Evolutionary conservation across 441 rosid genomes (phyloP).

Genomic region (Pelargonium fulgidum): DNA sequence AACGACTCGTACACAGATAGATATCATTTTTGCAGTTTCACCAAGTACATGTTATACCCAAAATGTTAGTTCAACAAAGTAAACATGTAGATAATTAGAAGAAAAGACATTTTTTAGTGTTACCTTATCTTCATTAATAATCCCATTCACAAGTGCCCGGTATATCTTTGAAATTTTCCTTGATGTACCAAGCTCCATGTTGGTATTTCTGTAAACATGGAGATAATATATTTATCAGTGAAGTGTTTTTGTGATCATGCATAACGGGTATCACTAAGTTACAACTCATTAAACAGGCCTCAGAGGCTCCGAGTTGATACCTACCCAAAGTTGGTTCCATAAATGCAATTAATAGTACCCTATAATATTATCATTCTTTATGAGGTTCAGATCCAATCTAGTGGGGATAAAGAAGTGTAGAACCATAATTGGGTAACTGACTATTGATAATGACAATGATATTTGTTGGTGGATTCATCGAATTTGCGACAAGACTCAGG

Average conservation of each 20-base stretch:
- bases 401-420: constrained; percentile 1
- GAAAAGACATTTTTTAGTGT: constrained; percentile 5
- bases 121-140: constrained; percentile 62
- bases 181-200: constrained; percentile 25
- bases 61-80: background rate
- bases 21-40: constrained; percentile 12
- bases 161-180: constrained; percentile 71
- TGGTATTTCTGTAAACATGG: constrained; percentile 27
- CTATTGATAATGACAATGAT: background rate
- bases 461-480: background rate
- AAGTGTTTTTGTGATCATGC: constrained; percentile 7
- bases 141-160: constrained; percentile 66
- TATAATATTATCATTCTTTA: background rate
- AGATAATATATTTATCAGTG: constrained; percentile 15
- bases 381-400: constrained; percentile 1
- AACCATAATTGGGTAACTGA: background rate
- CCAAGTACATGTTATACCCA: constrained; percentile 7
- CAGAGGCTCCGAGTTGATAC: background rate
- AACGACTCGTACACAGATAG: constrained; percentile 7
- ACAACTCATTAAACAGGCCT: background rate
- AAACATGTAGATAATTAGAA: constrained; percentile 11
- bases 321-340: background rate
- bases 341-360: background rate
- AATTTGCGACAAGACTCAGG: background rate
- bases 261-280: background rate